Evolutionary conservation across 2,329 filamentous ascomycete species (phyloP).

Genomic region (Monosporascus sp.): DNA sequence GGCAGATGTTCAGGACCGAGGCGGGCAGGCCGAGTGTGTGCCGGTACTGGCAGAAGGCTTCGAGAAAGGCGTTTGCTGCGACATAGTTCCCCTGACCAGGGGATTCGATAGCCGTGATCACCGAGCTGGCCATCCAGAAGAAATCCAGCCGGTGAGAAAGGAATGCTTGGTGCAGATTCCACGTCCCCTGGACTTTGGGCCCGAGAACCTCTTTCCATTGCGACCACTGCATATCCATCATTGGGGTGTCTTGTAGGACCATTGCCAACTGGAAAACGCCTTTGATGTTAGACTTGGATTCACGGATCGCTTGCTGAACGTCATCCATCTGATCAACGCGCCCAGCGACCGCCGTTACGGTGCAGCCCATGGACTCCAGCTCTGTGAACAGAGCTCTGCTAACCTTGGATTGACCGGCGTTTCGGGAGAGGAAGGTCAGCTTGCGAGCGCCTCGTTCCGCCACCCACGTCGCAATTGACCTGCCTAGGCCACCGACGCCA

Average conservation of each 20-base stretch:
- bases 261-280: conserved; percentile 21
- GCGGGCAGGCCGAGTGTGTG: conserved; percentile 27
- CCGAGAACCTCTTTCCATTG: conserved; percentile 31
- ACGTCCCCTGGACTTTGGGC: conserved; percentile 36
- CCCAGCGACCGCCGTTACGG: conserved; percentile 9
- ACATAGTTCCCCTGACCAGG: conserved; percentile 31
- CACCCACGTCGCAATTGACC: conserved; percentile 23
- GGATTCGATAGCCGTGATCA: conserved; percentile 24
- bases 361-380: conserved; percentile 16
- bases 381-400: conserved; percentile 13
- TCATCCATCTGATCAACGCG: conserved; percentile 10
- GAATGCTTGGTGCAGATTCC: conserved; percentile 32
- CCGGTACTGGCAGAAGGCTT: conserved; percentile 30
- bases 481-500: conserved; percentile 26
- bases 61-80: conserved; percentile 31
- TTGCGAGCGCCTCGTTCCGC: conserved; percentile 32
- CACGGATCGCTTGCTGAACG: conserved; percentile 9
- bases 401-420: conserved; percentile 10
- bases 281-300: conserved; percentile 10
- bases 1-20: conserved; percentile 30
- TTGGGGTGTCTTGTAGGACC: conserved; percentile 13
- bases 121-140: conserved; percentile 30
- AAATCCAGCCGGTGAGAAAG: conserved; percentile 24
- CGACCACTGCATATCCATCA: conserved; percentile 22
- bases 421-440: conserved; percentile 34